A percentile compares a stretch with the other conserved stretches of the same genome.
Evolutionary conservation across 257 asterid genomes (phyloP).

Genomic region (Ajuga chamaepitys): DNA sequence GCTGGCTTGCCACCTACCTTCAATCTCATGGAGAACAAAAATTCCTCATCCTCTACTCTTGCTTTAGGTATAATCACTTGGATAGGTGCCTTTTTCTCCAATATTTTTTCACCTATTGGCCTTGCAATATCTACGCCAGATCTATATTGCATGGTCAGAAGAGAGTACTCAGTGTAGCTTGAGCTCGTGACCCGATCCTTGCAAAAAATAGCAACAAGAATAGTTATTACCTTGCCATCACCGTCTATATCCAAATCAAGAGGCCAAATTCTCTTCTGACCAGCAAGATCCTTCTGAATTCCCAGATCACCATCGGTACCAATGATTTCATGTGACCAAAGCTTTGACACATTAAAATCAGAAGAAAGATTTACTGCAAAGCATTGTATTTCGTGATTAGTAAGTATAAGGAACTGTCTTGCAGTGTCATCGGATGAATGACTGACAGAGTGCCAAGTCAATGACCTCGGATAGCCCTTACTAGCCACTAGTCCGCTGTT

Average conservation of each 20-base stretch:
- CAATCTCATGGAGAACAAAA: slow-evolving; percentile 78
- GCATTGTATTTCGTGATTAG: slow-evolving; percentile 72
- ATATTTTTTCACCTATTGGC: slow-evolving; percentile 50
- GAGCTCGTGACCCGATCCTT: slow-evolving; percentile 82
- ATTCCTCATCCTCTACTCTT: slow-evolving; percentile 82
- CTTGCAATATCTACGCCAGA: slow-evolving; percentile 55
- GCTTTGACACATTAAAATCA: slow-evolving; percentile 42
- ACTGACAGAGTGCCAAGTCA: slow-evolving; percentile 62
- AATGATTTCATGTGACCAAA: slow-evolving; percentile 84
- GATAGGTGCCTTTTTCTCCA: slow-evolving; percentile 79
- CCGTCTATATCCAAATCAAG: slow-evolving; percentile 68
- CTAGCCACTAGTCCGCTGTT: slow-evolving; percentile 34
- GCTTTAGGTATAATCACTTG: slow-evolving; percentile 97
- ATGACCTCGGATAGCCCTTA: slow-evolving; percentile 84
- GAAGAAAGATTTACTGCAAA: slow-evolving; percentile 41
- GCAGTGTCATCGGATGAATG: slow-evolving; percentile 32
- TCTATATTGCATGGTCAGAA: slow-evolving; percentile 85
- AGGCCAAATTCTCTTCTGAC: slow-evolving; percentile 93
- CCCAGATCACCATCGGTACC: slow-evolving; percentile 81
- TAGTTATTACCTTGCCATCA: slow-evolving; percentile 75
- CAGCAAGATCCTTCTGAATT: slow-evolving; percentile 84
- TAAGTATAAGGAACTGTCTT: slow-evolving; percentile 72
- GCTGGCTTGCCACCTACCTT: slow-evolving; percentile 88
- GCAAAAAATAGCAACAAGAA: slow-evolving; percentile 85
- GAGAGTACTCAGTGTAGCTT: slow-evolving; percentile 95